These are phyloP conservation scores for Salix caprea DNA, from an alignment of 345 rosid species.

Conservation along the genomic window DNA sequence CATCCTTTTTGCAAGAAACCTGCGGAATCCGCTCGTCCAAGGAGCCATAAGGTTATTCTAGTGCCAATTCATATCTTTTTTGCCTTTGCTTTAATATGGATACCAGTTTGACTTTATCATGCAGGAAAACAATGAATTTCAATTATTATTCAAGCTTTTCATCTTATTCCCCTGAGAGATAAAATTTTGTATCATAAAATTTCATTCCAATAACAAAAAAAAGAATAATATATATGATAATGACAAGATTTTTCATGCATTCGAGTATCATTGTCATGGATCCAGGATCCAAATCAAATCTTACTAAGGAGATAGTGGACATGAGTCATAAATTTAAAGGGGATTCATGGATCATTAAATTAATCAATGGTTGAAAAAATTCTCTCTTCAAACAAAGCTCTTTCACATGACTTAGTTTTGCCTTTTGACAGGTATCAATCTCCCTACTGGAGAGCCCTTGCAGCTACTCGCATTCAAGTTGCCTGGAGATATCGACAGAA, in stretches of 20 bases:
- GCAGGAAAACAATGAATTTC: background rate
- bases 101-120: background rate
- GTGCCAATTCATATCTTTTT: background rate
- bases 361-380: background rate
- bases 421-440: conserved; percentile 54
- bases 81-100: background rate
- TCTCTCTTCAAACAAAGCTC: background rate
- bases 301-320: too few species aligned
- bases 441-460: conserved; percentile 70
- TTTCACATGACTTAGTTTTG: background rate
- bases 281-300: too few species aligned
- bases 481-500: conserved; percentile 82
- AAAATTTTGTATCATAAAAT: too few species aligned
- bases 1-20: conserved; percentile 52
- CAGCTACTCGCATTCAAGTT: conserved; percentile 64
- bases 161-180: background rate
- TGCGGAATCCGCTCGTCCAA: conserved; percentile 62
- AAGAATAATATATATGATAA: too few species aligned
- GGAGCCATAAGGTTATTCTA: conserved; percentile 70
- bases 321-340: too few species aligned
- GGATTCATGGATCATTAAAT: background rate
- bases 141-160: background rate
- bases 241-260: too few species aligned
- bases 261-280: too few species aligned
- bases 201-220: too few species aligned